Percentiles rank a stretch among this genome's conserved stretches.
Evolutionary conservation across 345 rosid species (phyloP).

Genomic region (Camelina neglecta): DNA sequence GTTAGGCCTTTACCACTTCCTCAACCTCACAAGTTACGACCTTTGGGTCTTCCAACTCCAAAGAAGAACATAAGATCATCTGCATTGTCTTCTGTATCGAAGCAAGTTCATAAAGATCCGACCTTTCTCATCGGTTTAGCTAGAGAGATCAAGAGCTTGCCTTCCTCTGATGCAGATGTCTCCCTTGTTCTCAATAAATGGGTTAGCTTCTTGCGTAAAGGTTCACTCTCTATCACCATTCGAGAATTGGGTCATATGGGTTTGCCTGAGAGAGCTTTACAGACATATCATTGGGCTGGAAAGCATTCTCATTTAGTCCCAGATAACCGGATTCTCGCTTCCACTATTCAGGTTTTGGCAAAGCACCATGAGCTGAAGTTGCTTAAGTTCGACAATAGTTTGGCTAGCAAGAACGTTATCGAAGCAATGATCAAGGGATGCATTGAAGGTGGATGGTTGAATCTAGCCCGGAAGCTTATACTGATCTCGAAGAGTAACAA

Average conservation of each 20-base stretch:
- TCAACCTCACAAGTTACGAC: conserved; percentile 74
- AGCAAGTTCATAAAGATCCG: conserved; percentile 62
- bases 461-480: conserved; percentile 73
- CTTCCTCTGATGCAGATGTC: conserved; percentile 54
- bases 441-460: conserved; percentile 65
- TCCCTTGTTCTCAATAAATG: conserved; percentile 60
- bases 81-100: conserved; percentile 43
- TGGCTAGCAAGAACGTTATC: conserved; percentile 67
- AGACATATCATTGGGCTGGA: conserved; percentile 85
- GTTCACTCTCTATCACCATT: conserved; percentile 71
- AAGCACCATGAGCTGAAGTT: conserved; percentile 64
- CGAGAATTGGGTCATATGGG: conserved; percentile 85
- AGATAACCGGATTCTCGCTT: conserved; percentile 68
- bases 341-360: conserved; percentile 75
- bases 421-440: conserved; percentile 88
- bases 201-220: conserved; percentile 70
- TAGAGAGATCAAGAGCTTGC: conserved; percentile 60
- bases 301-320: conserved; percentile 68
- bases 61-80: conserved; percentile 51
- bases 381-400: conserved; percentile 57
- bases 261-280: conserved; percentile 77
- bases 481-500: conserved; percentile 54
- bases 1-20: conserved; percentile 84
- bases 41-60: conserved; percentile 64
- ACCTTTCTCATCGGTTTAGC: conserved; percentile 69